These are phyloP conservation scores for Biscogniauxia mediterranea DNA, from an alignment of 2,329 filamentous ascomycete species.

Conservation along the genomic window DNA sequence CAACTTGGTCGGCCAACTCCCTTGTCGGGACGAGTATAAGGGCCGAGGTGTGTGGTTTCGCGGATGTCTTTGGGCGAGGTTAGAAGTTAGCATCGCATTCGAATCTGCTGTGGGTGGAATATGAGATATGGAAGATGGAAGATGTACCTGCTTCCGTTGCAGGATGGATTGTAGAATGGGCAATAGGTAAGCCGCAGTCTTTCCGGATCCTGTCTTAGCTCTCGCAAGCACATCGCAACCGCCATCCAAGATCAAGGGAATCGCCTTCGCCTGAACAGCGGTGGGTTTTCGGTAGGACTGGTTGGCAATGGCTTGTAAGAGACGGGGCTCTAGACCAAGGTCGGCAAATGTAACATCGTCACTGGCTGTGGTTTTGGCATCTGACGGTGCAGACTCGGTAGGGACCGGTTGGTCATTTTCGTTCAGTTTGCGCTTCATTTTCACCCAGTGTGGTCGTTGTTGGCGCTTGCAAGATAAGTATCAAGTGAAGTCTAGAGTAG, in stretches of 20 bases:
- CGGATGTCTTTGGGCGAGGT: constrained; percentile 41
- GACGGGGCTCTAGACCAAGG: constrained; percentile 77
- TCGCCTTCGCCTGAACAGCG: constrained; percentile 81
- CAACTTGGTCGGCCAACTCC: constrained; percentile 90
- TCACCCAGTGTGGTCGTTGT: background rate
- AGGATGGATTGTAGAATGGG: constrained; percentile 85
- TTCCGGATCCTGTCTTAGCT: constrained; percentile 92
- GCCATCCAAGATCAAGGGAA: constrained; percentile 82
- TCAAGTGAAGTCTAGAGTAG: background rate
- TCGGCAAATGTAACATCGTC: constrained; percentile 63
- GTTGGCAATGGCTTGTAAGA: constrained; percentile 81
- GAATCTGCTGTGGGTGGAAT: background rate
- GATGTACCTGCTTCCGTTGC: constrained; percentile 66
- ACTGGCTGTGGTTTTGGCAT: constrained; percentile 5
- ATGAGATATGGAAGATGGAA: constrained; percentile 1
- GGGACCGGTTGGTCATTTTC: constrained; percentile 50
- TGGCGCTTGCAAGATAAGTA: background rate
- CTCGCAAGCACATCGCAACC: constrained; percentile 89
- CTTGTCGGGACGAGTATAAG: constrained; percentile 91
- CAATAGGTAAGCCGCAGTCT: constrained; percentile 93
- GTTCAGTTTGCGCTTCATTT: constrained; percentile 63
- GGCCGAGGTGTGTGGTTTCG: constrained; percentile 60
- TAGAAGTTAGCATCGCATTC: constrained; percentile 1
- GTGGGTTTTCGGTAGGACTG: constrained; percentile 85
- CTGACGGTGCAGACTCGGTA: constrained; percentile 27